Conservation (phyloP, 139 green algal species). For the Parachlorella kessleri region DNA sequence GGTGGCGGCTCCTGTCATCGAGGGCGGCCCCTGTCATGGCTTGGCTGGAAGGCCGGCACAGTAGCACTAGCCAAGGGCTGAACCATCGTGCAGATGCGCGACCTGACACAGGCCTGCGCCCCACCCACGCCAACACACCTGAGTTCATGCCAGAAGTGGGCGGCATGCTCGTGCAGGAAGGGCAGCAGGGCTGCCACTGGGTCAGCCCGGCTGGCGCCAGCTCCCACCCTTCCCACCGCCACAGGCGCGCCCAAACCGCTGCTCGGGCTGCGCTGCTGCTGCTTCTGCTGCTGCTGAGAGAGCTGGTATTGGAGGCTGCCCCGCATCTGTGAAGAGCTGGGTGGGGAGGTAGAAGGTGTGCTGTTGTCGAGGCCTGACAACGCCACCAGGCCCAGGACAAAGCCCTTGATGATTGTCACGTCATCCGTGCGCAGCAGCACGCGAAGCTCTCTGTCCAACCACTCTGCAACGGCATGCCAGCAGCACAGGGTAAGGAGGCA, state of each 20-base stretch:
- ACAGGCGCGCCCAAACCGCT: neutral
- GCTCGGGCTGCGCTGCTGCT: neutral
- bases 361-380: no score
- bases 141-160: conserved; percentile 46
- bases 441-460: conserved; percentile 42
- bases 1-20: no score
- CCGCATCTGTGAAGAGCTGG: no score
- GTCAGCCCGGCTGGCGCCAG: neutral
- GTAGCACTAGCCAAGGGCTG: no score
- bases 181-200: conserved; percentile 21
- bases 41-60: no score
- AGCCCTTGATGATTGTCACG: conserved; percentile 26
- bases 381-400: conserved; percentile 39
- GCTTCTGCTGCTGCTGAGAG: conserved; percentile 20
- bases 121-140: conserved; percentile 14
- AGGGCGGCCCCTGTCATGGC: no score
- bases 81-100: no score
- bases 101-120: no score
- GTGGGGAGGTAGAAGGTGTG: no score
- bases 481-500: no score
- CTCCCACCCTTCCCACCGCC: neutral
- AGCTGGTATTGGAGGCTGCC: no score
- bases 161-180: conserved; percentile 25
- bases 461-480: conserved; percentile 29
- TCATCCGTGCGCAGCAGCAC: conserved; percentile 35